Conservation (phyloP, 1,284 basidiomycete species). For the Cystobasidiaceae sp. region DNA sequence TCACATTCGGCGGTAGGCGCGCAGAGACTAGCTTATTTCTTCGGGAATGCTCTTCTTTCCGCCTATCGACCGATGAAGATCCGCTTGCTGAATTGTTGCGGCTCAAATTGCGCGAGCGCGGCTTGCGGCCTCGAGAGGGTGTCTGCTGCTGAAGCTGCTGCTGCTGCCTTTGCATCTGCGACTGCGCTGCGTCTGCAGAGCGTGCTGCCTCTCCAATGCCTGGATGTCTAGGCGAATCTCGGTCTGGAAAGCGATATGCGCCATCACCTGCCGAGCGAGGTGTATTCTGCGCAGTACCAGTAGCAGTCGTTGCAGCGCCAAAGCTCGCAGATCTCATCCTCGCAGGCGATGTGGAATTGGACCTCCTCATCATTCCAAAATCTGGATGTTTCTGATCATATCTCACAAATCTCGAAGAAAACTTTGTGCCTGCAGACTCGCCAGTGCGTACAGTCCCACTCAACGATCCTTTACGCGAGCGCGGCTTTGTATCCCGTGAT, state of each 20-base stretch:
- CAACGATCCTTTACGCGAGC: conserved; percentile 13
- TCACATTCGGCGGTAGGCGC: conserved; percentile 1
- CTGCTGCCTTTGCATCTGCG: neutral
- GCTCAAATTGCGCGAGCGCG: neutral
- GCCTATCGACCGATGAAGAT: conserved; percentile 12
- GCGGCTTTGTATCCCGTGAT: neutral
- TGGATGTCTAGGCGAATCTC: conserved; percentile 1
- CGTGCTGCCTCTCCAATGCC: neutral
- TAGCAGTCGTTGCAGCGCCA: neutral
- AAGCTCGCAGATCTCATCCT: conserved; percentile 15
- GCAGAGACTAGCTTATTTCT: conserved; percentile 24
- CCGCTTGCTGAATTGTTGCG: neutral
- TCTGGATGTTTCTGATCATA: neutral
- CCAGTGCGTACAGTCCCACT: conserved; percentile 8
- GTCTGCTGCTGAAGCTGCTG: neutral
- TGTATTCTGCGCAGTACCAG: neutral
- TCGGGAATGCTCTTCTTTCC: conserved; percentile 11
- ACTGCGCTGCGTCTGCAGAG: neutral
- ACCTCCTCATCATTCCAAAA: neutral
- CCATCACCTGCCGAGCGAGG: neutral
- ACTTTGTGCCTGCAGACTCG: neutral
- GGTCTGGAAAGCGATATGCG: neutral
- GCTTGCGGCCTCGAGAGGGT: neutral
- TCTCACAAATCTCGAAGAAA: conserved; percentile 16
- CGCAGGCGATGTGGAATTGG: neutral